These are phyloP conservation scores for Chlamydomonas reinhardtii DNA, from an alignment of 163 green algal species.

Conservation along the genomic window DNA sequence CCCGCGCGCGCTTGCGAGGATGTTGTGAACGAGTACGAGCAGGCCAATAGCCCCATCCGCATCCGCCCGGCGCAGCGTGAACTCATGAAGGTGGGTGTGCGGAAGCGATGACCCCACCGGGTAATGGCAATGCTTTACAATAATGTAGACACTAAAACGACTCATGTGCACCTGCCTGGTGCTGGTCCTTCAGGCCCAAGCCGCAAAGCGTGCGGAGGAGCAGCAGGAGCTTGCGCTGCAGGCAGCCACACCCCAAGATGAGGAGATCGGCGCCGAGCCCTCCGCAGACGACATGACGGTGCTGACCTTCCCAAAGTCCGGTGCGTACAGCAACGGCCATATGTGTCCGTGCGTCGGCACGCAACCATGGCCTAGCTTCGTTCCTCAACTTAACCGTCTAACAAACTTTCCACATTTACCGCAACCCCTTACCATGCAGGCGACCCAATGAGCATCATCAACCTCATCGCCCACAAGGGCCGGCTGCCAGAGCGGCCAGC, in stretches of 20 bases:
- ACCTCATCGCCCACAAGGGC: constrained; percentile 26
- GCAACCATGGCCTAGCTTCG: too few relatives aligned
- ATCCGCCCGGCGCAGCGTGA: constrained; percentile 18
- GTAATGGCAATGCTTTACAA: too few relatives aligned
- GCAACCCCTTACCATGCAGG: background rate
- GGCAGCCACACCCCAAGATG: too few relatives aligned
- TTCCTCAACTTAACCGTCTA: too few relatives aligned
- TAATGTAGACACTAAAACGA: too few relatives aligned
- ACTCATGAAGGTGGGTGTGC: constrained; percentile 48
- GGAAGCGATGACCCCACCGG: too few relatives aligned
- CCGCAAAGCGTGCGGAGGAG: constrained; percentile 17
- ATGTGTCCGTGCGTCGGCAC: background rate
- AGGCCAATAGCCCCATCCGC: constrained; percentile 20
- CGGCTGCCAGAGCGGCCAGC: constrained; percentile 14
- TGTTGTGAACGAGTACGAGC: constrained; percentile 34
- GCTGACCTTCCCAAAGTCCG: background rate
- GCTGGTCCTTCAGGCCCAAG: constrained; percentile 4
- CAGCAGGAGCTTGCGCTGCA: background rate
- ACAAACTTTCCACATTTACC: too few relatives aligned
- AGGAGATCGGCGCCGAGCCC: too few relatives aligned
- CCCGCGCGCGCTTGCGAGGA: constrained; percentile 5
- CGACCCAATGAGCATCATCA: constrained; percentile 43
- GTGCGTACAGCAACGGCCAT: background rate
- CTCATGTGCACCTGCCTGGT: background rate
- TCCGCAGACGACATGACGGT: background rate